Base-by-base conservation (phyloP, 169 alveolate genomes). In the Cryptosporidium canis region DNA sequence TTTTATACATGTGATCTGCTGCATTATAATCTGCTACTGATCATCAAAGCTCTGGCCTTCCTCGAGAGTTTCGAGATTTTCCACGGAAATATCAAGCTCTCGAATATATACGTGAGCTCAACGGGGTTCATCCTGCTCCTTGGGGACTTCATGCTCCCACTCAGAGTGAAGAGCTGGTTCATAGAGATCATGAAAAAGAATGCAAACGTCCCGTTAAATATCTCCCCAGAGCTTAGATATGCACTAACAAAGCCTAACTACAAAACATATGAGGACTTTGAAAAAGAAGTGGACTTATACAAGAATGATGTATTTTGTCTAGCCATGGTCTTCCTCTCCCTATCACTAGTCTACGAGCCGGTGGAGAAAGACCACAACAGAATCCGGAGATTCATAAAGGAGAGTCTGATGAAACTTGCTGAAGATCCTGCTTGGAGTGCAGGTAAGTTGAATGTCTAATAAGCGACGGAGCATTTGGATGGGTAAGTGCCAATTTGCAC, bases 71-170 rank as follows among this genome's bases (percentile, higher is more conserved):
- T 39, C 16, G 85, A 43, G 37, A 61, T 77, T 8, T 77, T 21
- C 51, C 85, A 77, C 37, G 85, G 85, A 12, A 77, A 77, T 61
- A 77, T 77, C 37, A 77, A 77, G 48, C 24, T 61, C 8, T 77
- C 85, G 7, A 77, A 77, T 27, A 41, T 77, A 41, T 77, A 77
- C n/a, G 71, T 77, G 24, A 77, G 47, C 21, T 44, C 85, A 4
- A 77, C 85, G 8, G 85, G 85, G 12, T 77, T 77, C 37, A 61
- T 77, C n/a, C 51, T 77, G 31, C 63, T 77, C 9, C 61, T 77
- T 16, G 85, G 85, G n/a, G 85, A 77, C 66, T 77, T 77, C 44
- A 77, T 77, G 85, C 72, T 77, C 24, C 85, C 85, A 18, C 24
- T 55, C 16, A 77, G 72, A 39, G 14, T 77, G 5, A 77, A 61